Base-by-base conservation (phyloP, 805 yeast species). In the Nakazawaea siamensis region DNA sequence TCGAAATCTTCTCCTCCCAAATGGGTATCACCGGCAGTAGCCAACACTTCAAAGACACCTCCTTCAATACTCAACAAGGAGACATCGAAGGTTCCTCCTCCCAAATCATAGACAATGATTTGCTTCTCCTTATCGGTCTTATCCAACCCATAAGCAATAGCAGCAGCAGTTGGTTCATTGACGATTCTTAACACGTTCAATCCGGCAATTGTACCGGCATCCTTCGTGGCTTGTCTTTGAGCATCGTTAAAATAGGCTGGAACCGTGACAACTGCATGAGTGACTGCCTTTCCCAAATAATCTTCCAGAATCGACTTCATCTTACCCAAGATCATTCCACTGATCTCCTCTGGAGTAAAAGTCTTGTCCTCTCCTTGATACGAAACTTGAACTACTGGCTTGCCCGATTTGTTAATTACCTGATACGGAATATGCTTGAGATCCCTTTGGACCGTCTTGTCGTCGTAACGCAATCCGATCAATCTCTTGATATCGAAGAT, bases 1-100 rank as follows among this genome's bases (percentile, higher is more conserved):
- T 86, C 96, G 51, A 86, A 86, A 67, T 86, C 96, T 70, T 86
- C 95, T 76, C 96, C 96, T 74, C 96, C 96, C 65, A 86, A 76
- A 62, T 86, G 96, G 44, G 96, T 86, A 61, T 86, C 95, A 80
- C 95, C 95, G 43, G 94, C 86, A 43, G 95, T 85, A 37, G 95
- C 88, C 64, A 81, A 74, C 38, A 85, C 95, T 67, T 85, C 95
- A 55, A 85, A 85, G 41, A 86, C 87, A 65, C 95, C 95, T 48
- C 80, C 83, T 57, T 86, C 95, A 56, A 85, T 85, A 27, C 92
- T 74, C 54, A 85, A 72, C 35, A 85, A 66, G 3, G 95, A 85
- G 17, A 85, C 95, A 76, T 85, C 95, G 48, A 85, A 87, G 47
- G 97, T 87, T 72, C 97, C 97, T 64, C 97, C 97, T 73, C 97